These are phyloP conservation scores for Yamadazyma ubonensis DNA, from an alignment of 805 yeast genomes.

Conservation along the genomic window DNA sequence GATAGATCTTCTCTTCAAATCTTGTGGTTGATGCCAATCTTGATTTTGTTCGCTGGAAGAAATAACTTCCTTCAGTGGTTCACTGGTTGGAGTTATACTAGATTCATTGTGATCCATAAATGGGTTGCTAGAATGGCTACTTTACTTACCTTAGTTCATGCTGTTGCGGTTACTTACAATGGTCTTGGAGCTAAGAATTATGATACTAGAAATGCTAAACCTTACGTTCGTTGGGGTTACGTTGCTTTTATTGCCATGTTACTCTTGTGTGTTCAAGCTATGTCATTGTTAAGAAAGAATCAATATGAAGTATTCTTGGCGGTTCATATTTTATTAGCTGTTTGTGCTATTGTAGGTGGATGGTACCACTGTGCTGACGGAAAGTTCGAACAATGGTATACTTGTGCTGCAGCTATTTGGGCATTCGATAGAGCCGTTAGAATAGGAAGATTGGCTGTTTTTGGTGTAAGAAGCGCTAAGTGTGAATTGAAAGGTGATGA, in stretches of 20 bases:
- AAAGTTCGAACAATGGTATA: constrained; percentile 23
- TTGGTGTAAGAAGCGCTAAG: constrained; percentile 36
- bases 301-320: constrained; percentile 49
- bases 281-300: constrained; percentile 60
- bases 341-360: constrained; percentile 50
- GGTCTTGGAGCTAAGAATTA: constrained; percentile 35
- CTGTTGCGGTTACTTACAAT: constrained; percentile 52
- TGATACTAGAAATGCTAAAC: constrained; percentile 26
- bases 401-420: constrained; percentile 37
- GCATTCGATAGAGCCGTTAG: constrained; percentile 34
- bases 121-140: constrained; percentile 58
- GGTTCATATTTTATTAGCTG: constrained; percentile 27
- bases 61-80: constrained; percentile 64
- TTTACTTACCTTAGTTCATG: constrained; percentile 54
- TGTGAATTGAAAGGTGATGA: constrained; percentile 38
- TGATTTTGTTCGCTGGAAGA: constrained; percentile 67
- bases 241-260: constrained; percentile 25
- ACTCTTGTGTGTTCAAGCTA: constrained; percentile 24
- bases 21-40: constrained; percentile 53
- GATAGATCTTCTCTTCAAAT: constrained; percentile 55
- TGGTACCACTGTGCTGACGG: constrained; percentile 51
- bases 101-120: constrained; percentile 64
- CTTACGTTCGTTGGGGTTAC: constrained; percentile 35
- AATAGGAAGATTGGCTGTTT: constrained; percentile 27
- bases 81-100: constrained; percentile 61